phyloP scores from a whole-genome alignment of 2,329 filamentous ascomycete species.

The Mycosphaerella sp. region DNA sequence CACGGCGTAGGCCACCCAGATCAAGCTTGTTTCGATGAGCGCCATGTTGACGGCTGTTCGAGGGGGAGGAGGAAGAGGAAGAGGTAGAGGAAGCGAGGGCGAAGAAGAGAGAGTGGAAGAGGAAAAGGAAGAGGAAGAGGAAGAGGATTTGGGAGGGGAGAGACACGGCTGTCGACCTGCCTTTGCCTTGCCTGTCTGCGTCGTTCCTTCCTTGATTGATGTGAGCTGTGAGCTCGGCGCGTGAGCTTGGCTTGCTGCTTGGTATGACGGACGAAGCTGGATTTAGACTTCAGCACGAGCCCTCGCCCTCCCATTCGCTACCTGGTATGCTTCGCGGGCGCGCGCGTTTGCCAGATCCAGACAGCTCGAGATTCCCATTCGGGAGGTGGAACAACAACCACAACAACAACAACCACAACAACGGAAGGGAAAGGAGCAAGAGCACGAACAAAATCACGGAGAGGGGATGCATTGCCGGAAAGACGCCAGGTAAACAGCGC shows the following conservation, averaged over 20 bases:
- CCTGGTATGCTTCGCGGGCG: too few relatives aligned
- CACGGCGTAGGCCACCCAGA: constrained; percentile 89
- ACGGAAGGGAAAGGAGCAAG: background rate
- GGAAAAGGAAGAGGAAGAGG: background rate
- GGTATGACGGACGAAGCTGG: background rate
- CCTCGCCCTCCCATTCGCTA: background rate
- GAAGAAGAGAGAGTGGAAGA: background rate
- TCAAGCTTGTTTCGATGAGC: constrained; percentile 78
- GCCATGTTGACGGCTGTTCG: constrained; percentile 43
- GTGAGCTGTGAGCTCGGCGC: background rate
- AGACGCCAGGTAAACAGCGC: background rate
- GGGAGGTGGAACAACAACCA: background rate
- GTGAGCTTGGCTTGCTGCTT: background rate
- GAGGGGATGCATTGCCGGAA: background rate
- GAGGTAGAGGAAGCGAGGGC: too few relatives aligned
- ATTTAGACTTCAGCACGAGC: background rate
- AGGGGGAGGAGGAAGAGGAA: background rate
- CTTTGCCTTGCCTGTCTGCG: background rate
- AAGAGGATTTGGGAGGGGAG: too few relatives aligned
- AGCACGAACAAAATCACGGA: background rate
- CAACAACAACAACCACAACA: background rate
- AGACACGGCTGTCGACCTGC: too few relatives aligned
- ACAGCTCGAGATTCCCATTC: background rate
- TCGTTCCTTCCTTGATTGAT: background rate
- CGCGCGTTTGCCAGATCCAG: background rate